phyloP scores from a whole-genome alignment of 1,139 yeast genomes.

The Pneumocystis canis region DNA sequence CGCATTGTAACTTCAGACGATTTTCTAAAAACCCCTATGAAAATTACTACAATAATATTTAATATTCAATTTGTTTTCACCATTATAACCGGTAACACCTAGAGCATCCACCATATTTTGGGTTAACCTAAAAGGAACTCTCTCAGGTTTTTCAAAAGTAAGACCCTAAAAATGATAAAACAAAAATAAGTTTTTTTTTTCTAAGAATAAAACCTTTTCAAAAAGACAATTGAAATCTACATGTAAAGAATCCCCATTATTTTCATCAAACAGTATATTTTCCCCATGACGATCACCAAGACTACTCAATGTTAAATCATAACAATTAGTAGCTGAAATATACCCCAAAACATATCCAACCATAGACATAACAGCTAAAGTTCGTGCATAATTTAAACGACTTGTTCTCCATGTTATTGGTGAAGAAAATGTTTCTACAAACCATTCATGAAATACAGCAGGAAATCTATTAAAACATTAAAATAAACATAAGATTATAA shows the following conservation, averaged over 20 bases:
- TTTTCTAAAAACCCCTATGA: conserved; percentile 41
- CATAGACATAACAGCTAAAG: conserved; percentile 93
- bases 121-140: conserved; percentile 86
- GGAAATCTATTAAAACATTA: conserved; percentile 29
- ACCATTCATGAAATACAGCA: conserved; percentile 79
- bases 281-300: conserved; percentile 95
- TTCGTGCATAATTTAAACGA: conserved; percentile 56
- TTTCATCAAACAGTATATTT: conserved; percentile 61
- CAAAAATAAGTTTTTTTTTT: background rate
- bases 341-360: conserved; percentile 60
- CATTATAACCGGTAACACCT: conserved; percentile 85
- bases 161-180: conserved; percentile 22
- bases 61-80: conserved; percentile 24
- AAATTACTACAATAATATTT: background rate
- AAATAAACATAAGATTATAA: background rate
- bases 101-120: conserved; percentile 81
- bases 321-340: conserved; percentile 27
- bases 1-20: conserved; percentile 74
- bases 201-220: conserved; percentile 35
- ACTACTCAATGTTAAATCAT: background rate
- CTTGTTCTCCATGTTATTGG: conserved; percentile 80
- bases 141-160: conserved; percentile 63
- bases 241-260: conserved; percentile 68
- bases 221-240: conserved; percentile 95
- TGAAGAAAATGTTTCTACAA: conserved; percentile 73